Conservation (phyloP, 768 basidiomycete genomes). For the Suillus spraguei region DNA sequence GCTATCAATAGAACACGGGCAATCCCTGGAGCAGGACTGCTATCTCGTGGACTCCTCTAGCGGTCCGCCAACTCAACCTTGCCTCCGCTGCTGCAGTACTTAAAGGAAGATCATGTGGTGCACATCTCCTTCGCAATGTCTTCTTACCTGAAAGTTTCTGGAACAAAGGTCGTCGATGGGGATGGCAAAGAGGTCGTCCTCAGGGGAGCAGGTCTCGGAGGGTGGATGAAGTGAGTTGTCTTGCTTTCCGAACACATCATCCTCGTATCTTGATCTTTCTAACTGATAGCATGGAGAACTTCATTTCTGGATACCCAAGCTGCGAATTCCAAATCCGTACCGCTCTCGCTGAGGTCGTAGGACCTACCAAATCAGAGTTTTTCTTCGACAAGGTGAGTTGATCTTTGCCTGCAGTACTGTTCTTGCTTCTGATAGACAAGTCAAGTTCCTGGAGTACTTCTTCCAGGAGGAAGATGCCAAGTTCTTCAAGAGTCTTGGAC, state of each 20-base stretch:
- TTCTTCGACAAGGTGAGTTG: constrained; percentile 79
- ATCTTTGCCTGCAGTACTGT: neutral
- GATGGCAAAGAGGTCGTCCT: constrained; percentile 60
- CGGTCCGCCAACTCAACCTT: constrained; percentile 11
- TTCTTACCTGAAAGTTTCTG: constrained; percentile 57
- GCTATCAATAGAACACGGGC: constrained; percentile 11
- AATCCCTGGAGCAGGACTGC: constrained; percentile 14
- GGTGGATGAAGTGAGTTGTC: constrained; percentile 80
- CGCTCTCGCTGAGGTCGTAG: constrained; percentile 64
- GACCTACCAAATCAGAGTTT: constrained; percentile 66
- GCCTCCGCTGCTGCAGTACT: constrained; percentile 1
- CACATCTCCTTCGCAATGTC: constrained; percentile 17
- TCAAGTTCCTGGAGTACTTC: constrained; percentile 83
- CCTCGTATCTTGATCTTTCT: constrained; percentile 11
- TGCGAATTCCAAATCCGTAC: constrained; percentile 80
- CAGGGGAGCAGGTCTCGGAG: constrained; percentile 77
- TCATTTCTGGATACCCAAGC: constrained; percentile 78
- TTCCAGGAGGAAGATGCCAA: constrained; percentile 74
- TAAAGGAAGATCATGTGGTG: constrained; percentile 1
- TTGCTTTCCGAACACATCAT: constrained; percentile 6
- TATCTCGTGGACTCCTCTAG: constrained; percentile 7
- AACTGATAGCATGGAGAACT: constrained; percentile 68
- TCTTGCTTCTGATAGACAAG: neutral
- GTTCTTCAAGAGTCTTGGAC: constrained; percentile 76
- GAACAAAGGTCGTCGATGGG: constrained; percentile 61